Base-by-base conservation (phyloP, 495 filamentous ascomycete genomes). In the Aspergillus cristatus region DNA sequence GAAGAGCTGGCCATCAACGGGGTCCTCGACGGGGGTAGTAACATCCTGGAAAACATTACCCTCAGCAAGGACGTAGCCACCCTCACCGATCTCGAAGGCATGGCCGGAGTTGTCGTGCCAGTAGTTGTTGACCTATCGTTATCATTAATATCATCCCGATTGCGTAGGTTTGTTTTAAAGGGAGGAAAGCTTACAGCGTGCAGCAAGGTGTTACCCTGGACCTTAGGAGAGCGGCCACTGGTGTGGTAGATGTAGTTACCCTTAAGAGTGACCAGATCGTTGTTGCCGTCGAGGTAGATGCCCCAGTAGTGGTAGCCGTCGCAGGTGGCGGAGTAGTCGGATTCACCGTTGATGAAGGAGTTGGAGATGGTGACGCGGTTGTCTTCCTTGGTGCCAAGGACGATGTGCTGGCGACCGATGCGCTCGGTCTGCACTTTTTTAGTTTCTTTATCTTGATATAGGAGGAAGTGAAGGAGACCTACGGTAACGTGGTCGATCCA, bases 1-100 rank as follows among this genome's bases (percentile, higher is more conserved):
- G 50, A 73, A 74, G 18, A 73, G 51, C 43, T 60, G 34, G n/a
- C 68, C 63, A 26, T 48, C 40, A 35, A 63, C 37, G 18, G 53
- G 48, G 3, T 43, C 20, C 40, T 60, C 48, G n/a, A 52, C 54
- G 18, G 48, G 30, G 13, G 41, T 47, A 5, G 31, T 35, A 34
- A 75, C 65, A 41, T 69, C 68, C 55, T 74, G 62, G 62, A 78
- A 77, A n/a, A 69, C 67, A 47, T 71, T 76, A n/a, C 75, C 75
- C 50, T 77, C 74, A 3, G 68, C 72, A 4, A 78, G 58, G 31
- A 74, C 67, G 45, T 64, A 65, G 32, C 59, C 65, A 33, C 71
- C 71, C 6, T 54, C 48, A 25, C 51, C 63, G 37, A 75, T 65
- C 50, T 77, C 72, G 53, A 78, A 78, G 12, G 67, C 63, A 49